Evolutionary conservation across 441 rosid species (phyloP), one percentile per base, ranked within the genome.

Genomic region (Bocquillonia castaneifolia): DNA sequence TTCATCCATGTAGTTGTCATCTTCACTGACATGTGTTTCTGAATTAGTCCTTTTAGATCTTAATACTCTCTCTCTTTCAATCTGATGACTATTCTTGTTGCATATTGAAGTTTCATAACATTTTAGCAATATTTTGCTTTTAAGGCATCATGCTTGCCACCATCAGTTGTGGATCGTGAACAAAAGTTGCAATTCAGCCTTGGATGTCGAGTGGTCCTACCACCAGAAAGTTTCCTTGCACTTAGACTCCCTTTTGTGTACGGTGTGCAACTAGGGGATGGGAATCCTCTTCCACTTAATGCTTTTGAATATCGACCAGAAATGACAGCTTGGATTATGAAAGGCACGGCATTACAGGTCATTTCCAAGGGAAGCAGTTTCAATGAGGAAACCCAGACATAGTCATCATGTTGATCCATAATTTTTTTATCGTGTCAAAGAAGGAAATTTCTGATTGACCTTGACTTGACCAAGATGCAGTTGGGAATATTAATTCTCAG

Each of bases 211-310:
- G 90, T 86, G 61, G 74, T 87, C 77, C 81, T 91, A 74, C 97
- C 97, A 15, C 90, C 90, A 5, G 95, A 88, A 76, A 88, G 97
- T 81, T 91, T 91, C 75, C 83, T 91, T 23, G 65, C 82, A 9
- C 88, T 91, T 51, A 82, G 85, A 78, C 82, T 91, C 62, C 97
- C 97, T 62, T 91, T 84, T 79, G 78, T 91, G 7, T 91, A 87
- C 73, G 95, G 97, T 69, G 81, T 82, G 54, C 88, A 78, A 67
- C 80, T 84, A 62, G 86, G 79, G 65, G 87, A 85, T 74, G 77
- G 82, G 70, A 75, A 68, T 44, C 69, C 80, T 31, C 78, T 70
- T 82, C 84, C 97, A 63, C 82, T 91, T 28, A 79, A 74, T 59
- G 85, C 90, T 45, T 81, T 82, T 13, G 87, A 83, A 65, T 78